phyloP scores from a whole-genome alignment of 805 yeast genomes.

The Kodamaea sagamina region DNA sequence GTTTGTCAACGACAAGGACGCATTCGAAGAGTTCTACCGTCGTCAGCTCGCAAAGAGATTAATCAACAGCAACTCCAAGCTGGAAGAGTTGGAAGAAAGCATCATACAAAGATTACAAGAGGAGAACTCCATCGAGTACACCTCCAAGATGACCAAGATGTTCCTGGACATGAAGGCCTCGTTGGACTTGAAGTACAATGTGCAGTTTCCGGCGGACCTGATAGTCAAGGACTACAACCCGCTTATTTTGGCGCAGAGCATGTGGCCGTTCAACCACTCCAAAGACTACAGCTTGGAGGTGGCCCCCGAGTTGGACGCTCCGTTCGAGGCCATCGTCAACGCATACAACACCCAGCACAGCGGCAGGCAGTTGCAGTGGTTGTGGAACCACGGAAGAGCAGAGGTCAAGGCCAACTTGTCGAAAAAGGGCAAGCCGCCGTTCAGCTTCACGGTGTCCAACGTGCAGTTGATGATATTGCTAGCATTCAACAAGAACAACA shows the following conservation, averaged over 20 bases:
- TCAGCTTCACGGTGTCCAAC: slow-evolving; percentile 75
- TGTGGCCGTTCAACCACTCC: slow-evolving; percentile 74
- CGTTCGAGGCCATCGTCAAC: slow-evolving; percentile 66
- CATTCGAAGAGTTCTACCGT: slow-evolving; percentile 91
- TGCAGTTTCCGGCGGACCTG: slow-evolving; percentile 42
- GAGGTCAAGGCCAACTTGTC: slow-evolving; percentile 86
- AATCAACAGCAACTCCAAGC: slow-evolving; percentile 81
- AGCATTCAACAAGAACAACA: slow-evolving; percentile 73
- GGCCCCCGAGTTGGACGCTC: slow-evolving; percentile 65
- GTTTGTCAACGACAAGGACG: slow-evolving; percentile 90
- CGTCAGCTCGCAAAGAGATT: slow-evolving; percentile 85
- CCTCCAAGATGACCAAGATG: slow-evolving; percentile 93
- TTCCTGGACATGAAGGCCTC: slow-evolving; percentile 90
- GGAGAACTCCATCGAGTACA: slow-evolving; percentile 89
- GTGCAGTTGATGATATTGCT: slow-evolving; percentile 85
- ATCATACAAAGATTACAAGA: slow-evolving; percentile 84
- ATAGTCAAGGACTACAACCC: slow-evolving; percentile 62
- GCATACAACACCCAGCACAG: slow-evolving; percentile 74
- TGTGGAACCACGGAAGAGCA: slow-evolving; percentile 92
- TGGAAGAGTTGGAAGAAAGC: slow-evolving; percentile 81
- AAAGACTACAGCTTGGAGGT: slow-evolving; percentile 49
- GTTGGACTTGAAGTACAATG: slow-evolving; percentile 64
- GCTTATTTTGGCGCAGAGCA: slow-evolving; percentile 78
- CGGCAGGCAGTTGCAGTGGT: slow-evolving; percentile 91
- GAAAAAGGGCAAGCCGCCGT: slow-evolving; percentile 79